These are phyloP conservation scores for Metschnikowia kunwiensis DNA, from an alignment of 805 yeast species.

Conservation along the genomic window DNA sequence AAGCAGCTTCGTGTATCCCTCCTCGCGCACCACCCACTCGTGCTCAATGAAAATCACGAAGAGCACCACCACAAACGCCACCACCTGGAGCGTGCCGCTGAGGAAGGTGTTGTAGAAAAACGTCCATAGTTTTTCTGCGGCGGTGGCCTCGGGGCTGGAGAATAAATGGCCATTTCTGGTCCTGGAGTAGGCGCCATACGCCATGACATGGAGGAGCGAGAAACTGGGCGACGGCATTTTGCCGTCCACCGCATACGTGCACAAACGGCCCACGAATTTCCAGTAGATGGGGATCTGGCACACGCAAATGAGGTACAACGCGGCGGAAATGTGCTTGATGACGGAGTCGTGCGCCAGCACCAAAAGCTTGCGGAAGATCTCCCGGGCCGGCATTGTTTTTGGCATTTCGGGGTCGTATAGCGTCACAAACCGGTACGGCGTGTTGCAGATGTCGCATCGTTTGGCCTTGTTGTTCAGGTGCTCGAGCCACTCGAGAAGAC, in stretches of 20 bases:
- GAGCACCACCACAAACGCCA: slow-evolving; percentile 39
- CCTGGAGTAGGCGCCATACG: slow-evolving; percentile 35
- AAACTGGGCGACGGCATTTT: slow-evolving; percentile 40
- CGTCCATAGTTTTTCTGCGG: slow-evolving; percentile 21
- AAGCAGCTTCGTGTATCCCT: slow-evolving; percentile 60
- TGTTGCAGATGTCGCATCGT: slow-evolving; percentile 85
- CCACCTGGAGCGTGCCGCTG: slow-evolving; percentile 38
- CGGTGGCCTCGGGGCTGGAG: slow-evolving; percentile 9
- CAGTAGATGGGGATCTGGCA: slow-evolving; percentile 59
- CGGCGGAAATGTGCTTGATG: slow-evolving; percentile 22
- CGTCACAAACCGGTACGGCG: slow-evolving; percentile 65
- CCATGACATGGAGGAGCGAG: slow-evolving; percentile 29
- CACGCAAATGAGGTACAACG: slow-evolving; percentile 40
- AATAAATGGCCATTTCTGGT: slow-evolving; percentile 12
- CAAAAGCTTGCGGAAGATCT: slow-evolving; percentile 43
- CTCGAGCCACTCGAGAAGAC: slow-evolving; percentile 82
- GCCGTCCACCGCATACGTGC: slow-evolving; percentile 57
- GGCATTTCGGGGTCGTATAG: slow-evolving; percentile 68
- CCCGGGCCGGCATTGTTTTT: slow-evolving; percentile 49
- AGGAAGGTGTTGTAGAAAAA: slow-evolving; percentile 33
- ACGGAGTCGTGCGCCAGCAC: slow-evolving; percentile 15
- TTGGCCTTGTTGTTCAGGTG: slow-evolving; percentile 57
- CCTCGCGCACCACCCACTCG: slow-evolving; percentile 70
- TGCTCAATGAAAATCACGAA: slow-evolving; percentile 55
- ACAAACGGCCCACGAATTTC: slow-evolving; percentile 51